Base-by-base conservation (phyloP, 768 basidiomycete species). In the Tremella yokohamensis region DNA sequence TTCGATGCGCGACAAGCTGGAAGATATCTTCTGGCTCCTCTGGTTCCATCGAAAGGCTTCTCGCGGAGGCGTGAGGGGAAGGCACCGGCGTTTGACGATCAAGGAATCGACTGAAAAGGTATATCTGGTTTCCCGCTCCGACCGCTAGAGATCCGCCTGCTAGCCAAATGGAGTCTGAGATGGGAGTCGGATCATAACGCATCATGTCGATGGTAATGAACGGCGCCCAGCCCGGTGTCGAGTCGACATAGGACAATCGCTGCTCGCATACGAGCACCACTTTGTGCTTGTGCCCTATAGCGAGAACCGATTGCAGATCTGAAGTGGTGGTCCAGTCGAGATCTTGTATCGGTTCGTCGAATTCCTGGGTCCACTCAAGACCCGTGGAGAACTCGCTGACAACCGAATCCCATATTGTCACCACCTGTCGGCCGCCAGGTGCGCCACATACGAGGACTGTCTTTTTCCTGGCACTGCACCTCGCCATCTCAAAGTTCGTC, bases 371-470 rank as follows among this genome's bases (percentile, higher is more conserved):
- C 70, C 86, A 87, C 75, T 96, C 93, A 49, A 93, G 79, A 1
- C 93, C 93, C 3, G 88, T 87, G 8, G 90, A 85, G 75, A 97
- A 97, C 75, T 94, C 89, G 16, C 89, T 92, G 75, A 89, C 88
- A 52, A 87, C 87, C 0, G 92, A 96, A 76, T 97, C 91, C 94
- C 94, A 98, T 16, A 98, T 90, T 0, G 90, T 91, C 47, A 97
- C 76, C 70, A 93, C 90, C 58, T 61, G 60, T 40, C 88, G 82
- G 0, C 86, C 87, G 40, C 49, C 22, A 16, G 42, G 42, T 16
- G 42, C 22, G n/a, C 22, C 8, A 15, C 42, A 45, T 6, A 45
- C 42, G 58, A 98, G 79, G 6, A 86, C 91, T 3, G 92, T 89
- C 77, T 94, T 94, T 76, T 91, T 91, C 11, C 87, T 85, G 8